These are phyloP conservation scores for Tylopilus sp. DNA, from an alignment of 1,284 basidiomycete genomes.

Conservation along the genomic window DNA sequence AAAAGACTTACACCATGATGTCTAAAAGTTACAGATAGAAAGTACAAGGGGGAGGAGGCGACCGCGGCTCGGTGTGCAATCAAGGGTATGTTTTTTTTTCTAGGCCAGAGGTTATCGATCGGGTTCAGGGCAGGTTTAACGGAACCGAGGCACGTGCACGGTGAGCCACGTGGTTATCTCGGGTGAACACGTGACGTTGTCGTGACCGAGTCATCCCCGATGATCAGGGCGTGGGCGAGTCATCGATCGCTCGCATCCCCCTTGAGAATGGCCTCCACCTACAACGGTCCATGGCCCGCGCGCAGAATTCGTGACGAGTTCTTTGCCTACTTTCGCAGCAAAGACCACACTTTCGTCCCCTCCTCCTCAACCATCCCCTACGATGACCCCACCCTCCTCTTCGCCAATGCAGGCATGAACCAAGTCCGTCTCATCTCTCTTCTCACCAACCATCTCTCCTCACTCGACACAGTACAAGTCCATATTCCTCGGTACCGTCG, in stretches of 20 bases:
- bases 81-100: conserved; percentile 16
- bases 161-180: conserved; percentile 21
- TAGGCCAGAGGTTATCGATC: conserved; percentile 30
- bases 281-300: conserved; percentile 59
- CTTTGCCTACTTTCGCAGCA: conserved; percentile 76
- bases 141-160: conserved; percentile 6
- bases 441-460: conserved; percentile 6
- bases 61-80: conserved; percentile 15
- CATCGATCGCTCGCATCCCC: conserved; percentile 24
- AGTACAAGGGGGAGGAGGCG: conserved; percentile 26
- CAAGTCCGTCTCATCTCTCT: conserved; percentile 46
- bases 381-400: conserved; percentile 95
- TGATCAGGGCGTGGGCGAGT: conserved; percentile 12
- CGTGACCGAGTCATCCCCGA: conserved; percentile 21
- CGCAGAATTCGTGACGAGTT: conserved; percentile 69
- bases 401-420: conserved; percentile 98
- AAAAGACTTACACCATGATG: conserved; percentile 70
- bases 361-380: conserved; percentile 94
- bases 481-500: conserved; percentile 94
- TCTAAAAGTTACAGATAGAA: conserved; percentile 43
- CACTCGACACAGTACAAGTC: conserved; percentile 74
- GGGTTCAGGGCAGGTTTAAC: conserved; percentile 33
- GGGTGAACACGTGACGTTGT: conserved; percentile 15
- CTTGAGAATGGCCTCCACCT: conserved; percentile 30
- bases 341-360: conserved; percentile 88